Conservation (phyloP, 306 rosid species). For the Vachellia pachyceras region DNA sequence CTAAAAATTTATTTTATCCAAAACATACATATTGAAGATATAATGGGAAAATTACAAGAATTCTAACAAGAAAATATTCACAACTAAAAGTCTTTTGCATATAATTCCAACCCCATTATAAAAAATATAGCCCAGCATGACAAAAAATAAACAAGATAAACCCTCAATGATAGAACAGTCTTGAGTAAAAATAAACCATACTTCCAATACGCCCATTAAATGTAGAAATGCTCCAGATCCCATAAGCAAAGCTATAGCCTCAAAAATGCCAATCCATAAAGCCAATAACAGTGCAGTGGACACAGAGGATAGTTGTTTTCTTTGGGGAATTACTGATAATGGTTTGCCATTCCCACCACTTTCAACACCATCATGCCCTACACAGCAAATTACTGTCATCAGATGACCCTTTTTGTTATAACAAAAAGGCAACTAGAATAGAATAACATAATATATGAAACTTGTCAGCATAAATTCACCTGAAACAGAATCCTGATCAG, state of each 20-base stretch:
- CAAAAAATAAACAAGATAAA: not conserved
- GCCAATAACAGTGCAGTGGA: constrained; percentile 93
- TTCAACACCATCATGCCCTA: constrained; percentile 44
- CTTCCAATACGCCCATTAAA: constrained; percentile 78
- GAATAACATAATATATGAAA: not conserved
- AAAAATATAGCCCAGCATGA: not conserved
- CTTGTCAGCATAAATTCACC: constrained; percentile 48
- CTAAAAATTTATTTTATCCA: constrained; percentile 1
- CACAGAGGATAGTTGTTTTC: constrained; percentile 83
- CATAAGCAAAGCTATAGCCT: constrained; percentile 78
- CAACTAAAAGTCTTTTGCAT: constrained; percentile 5
- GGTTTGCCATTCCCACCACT: constrained; percentile 53
- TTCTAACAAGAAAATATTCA: constrained; percentile 17
- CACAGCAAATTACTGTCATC: constrained; percentile 36
- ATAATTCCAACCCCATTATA: not conserved
- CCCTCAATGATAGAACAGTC: not conserved
- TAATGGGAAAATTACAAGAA: constrained; percentile 1
- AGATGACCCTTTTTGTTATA: constrained; percentile 13
- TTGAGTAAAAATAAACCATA: constrained; percentile 47
- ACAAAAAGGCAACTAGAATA: not conserved
- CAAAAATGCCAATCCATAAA: constrained; percentile 77
- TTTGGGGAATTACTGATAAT: constrained; percentile 37
- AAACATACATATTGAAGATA: not conserved
- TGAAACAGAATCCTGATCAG: constrained; percentile 53
- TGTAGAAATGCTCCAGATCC: constrained; percentile 74